Evolutionary conservation across 2,329 filamentous ascomycete species (phyloP), one percentile per base, ranked within the genome.

Genomic region (Penicillium sp.): DNA sequence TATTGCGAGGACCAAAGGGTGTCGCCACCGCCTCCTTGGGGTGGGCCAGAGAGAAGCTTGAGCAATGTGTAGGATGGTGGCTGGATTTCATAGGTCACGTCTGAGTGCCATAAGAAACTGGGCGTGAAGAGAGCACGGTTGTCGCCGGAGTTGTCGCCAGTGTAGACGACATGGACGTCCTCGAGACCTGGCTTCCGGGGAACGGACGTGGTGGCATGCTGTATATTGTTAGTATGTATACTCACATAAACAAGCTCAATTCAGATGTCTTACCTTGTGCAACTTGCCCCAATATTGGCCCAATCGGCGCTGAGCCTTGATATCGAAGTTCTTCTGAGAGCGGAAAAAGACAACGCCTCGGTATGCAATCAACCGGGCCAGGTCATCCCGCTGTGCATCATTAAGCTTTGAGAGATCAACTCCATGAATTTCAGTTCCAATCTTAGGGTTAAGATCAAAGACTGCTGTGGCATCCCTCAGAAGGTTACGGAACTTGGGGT

Each of bases 291-390:
- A 83, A 66, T 84, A 79, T 38, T 72, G 66, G 8, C 81, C 81
- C 4, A 85, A 72, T 53, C 78, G 74, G 10, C 81, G 72, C 64
- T 84, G 82, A 20, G 76, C 73, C n/a, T 83, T 76, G 45, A 84
- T 78, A 58, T 76, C 76, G 26, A 84, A 76, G 60, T 82, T 79
- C 53, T 79, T 74, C 66, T 85, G 82, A 46, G 78, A 72, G 14
- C 82, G 76, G 74, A 85, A 83, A 69, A 85, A 83, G 2, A 85
- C 81, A 0, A 85, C 82, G 4, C 82, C 82, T 42, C 82, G 74
- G 26, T 76, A 77, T 4, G 82, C 78, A 48, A 85, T 79, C 44
- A 84, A 65, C 6, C 80, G 73, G 2, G 81, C 81, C 4, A 83
- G 73, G 50, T 83, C 81, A 59, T 83, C 80, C 68, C 79, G 81